Evolutionary conservation across 306 rosid species (phyloP).

Genomic region (Urtica urens): DNA sequence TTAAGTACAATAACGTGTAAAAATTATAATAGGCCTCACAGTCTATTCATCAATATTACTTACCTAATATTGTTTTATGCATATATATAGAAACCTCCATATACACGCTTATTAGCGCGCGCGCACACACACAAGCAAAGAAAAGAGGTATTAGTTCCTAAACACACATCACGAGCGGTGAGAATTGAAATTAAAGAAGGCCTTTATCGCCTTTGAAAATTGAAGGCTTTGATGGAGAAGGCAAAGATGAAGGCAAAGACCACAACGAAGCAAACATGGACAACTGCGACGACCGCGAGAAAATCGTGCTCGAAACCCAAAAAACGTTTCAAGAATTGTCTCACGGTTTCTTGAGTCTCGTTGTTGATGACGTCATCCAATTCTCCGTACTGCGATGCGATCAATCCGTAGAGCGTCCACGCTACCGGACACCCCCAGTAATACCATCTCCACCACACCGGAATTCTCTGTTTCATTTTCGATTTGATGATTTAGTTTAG

Average conservation of each 20-base stretch:
- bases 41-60: too few species aligned
- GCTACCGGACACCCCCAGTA: constrained; percentile 10
- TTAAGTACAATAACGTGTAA: too few species aligned
- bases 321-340: neutral
- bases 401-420: constrained; percentile 11
- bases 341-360: neutral
- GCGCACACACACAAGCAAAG: too few species aligned
- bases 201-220: constrained; percentile 11
- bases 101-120: too few species aligned
- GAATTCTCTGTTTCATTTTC: constrained; percentile 9
- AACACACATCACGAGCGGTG: too few species aligned
- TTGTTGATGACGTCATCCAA: neutral
- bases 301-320: constrained; percentile 1
- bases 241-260: constrained; percentile 8
- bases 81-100: too few species aligned
- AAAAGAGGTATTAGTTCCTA: too few species aligned
- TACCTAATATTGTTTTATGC: too few species aligned
- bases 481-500: too few species aligned
- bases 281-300: neutral
- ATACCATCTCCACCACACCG: constrained; percentile 15
- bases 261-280: neutral
- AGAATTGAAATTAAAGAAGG: too few species aligned
- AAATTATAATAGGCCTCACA: too few species aligned
- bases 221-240: constrained; percentile 1
- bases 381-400: constrained; percentile 10